Evolutionary conservation across 176 grass and related monocot species (phyloP), one percentile per base, ranked within the genome.

Genomic region (Carex cristatella): DNA sequence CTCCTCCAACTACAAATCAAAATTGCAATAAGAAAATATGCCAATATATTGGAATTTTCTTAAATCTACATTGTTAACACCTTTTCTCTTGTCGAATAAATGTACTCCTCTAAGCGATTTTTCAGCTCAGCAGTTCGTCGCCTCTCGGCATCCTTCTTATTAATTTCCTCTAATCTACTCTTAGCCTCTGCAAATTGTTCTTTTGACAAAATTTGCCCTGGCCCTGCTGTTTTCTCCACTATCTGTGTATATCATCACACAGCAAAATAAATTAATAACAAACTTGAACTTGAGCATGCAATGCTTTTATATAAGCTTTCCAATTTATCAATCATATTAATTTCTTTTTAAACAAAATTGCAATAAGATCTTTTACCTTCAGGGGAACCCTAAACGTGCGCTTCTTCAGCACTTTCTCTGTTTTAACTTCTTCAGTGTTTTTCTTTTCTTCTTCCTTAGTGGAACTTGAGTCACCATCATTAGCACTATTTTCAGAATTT

Each of bases 1-100:
- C 84, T 96, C 97, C 85, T 96, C 97, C 57, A 99, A 84, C 97
- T 99, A 88, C 61, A 60, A 49, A 86, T 61, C 54, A 85, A 85
- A 61, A 53, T 75, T 85, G 31, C 23, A 9, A 64, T 84, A 46
- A 49, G 54, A 42, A 73, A 30, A 77, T 15, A 58, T n/a, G 16
- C 53, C 5, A 16, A 33, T 12, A 79, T 2, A 58, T 79, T 16
- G 14, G 14, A 10, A 56, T 10, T 57, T 44, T 79, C 1, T 44
- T 10, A 79, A 55, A 72, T 44, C 67, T 59, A 13, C 40, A 6
- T 67, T 74, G 66, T 48, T 59, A 72, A 15, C 61, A 97, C 97
- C 97, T 99, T 99, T 81, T 99, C 97, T 80, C 92, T 99, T 87
- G 91, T 99, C 59, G 93, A 94, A 84, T 99, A 99, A 89, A 91